Evolutionary conservation across 2,329 filamentous ascomycete species (phyloP), one percentile per base, ranked within the genome.

Genomic region (Mycocentrospora acerina): DNA sequence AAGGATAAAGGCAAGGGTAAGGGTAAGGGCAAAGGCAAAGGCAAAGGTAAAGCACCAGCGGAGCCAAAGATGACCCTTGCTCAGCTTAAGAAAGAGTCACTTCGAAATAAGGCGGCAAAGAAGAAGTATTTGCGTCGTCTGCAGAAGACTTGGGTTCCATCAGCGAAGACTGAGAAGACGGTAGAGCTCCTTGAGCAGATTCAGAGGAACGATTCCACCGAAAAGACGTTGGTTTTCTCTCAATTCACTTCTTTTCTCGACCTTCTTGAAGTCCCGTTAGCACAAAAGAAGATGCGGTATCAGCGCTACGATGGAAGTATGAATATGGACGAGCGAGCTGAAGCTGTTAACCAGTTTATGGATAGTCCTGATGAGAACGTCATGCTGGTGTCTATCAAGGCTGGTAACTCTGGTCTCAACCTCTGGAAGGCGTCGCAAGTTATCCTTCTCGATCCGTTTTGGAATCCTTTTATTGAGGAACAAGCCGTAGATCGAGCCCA

Each of bases 401-500:
- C 88, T 2, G 88, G 88, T 24, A 91, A 91, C 54, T 83, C 90
- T 0, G 90, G 90, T 2, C 78, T 96, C 30, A 96, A 96, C 59
- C 76, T 96, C 15, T 88, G 86, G 26, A 81, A 82, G 13, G 90
- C 90, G 0, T 88, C 83, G 1, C 85, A 89, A 48, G 88, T 95
- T 51, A 88, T 96, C 64, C 86, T 95, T 48, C 82, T 95, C 60
- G 90, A 95, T 61, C 90, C 90, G 0, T 95, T 94, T 71, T 95
- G 89, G 88, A 96, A 95, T 48, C 90, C 90, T 0, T 95, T 86
- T 60, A 86, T 94, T 32, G 90, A 95, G 69, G 88, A 90, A 67
- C 90, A 96, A 68, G 90, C 90, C 4, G 84, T 95, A 34, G 90
- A 95, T 63, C 85, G 90, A 15, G 88, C 90, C 2, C 86, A 95